A percentile compares a stretch with the other conserved stretches of the same genome.
These are phyloP conservation scores for Cladophialophora carrionii DNA, from an alignment of 2,329 filamentous ascomycete species.

Conservation along the genomic window DNA sequence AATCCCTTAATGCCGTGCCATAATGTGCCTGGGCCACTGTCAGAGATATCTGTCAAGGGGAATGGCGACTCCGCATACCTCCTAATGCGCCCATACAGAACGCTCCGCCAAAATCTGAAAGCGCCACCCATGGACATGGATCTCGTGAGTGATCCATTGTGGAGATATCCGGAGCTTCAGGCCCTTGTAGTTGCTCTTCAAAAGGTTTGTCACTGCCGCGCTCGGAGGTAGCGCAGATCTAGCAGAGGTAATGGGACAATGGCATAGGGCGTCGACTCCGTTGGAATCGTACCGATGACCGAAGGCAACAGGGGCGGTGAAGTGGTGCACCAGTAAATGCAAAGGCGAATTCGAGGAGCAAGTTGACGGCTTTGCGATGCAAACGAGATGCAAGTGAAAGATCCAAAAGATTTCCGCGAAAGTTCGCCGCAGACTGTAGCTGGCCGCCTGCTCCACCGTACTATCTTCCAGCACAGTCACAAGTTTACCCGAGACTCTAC, in stretches of 20 bases:
- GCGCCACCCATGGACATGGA: constrained; percentile 93
- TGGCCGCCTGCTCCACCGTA: neutral
- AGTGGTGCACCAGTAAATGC: neutral
- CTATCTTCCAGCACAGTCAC: neutral
- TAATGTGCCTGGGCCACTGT: constrained; percentile 78
- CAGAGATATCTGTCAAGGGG: constrained; percentile 11
- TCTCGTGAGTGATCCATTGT: constrained; percentile 93
- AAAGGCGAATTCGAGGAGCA: neutral
- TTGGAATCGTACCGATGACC: neutral
- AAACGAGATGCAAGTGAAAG: neutral
- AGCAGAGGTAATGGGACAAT: neutral
- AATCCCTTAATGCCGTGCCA: constrained; percentile 98
- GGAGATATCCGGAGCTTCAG: neutral
- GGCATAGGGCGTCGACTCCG: neutral
- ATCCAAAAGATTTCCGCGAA: constrained; percentile 16
- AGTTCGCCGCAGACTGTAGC: constrained; percentile 9
- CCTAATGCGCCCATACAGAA: constrained; percentile 79
- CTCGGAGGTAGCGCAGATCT: neutral
- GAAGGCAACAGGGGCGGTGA: neutral
- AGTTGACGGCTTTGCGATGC: constrained; percentile 5
- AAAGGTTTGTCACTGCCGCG: neutral
- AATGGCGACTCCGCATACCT: constrained; percentile 16
- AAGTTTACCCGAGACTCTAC: too few species aligned
- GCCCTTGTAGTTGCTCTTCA: neutral
- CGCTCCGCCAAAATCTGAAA: constrained; percentile 96